Percentiles rank a stretch among this genome's conserved stretches.
Evolutionary conservation across 139 green algal species (phyloP).

Genomic region (Bryopsis sp.): DNA sequence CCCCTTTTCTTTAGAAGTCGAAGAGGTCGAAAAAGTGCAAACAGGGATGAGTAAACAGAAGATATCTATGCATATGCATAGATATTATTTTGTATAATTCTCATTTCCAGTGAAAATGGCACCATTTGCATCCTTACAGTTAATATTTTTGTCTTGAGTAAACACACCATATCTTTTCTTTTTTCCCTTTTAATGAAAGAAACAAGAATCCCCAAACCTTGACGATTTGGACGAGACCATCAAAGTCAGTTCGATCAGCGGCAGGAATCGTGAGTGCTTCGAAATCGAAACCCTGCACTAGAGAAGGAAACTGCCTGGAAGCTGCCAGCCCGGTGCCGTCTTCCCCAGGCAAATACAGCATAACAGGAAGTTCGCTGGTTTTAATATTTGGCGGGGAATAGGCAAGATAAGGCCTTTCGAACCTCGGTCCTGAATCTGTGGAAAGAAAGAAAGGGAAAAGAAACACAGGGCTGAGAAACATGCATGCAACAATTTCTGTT

Average conservation of each 20-base stretch:
- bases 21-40: not conserved
- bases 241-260: conserved; percentile 45
- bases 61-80: not conserved
- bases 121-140: not conserved
- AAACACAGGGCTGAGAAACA: too few species aligned
- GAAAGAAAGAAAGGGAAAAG: too few species aligned
- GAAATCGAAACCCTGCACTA: conserved; percentile 48
- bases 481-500: too few species aligned
- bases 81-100: not conserved
- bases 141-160: not conserved
- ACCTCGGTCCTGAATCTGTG: not conserved
- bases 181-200: not conserved
- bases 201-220: not conserved
- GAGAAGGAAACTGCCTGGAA: conserved; percentile 37
- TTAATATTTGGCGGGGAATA: not conserved
- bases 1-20: not conserved
- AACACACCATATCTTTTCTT: not conserved
- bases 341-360: conserved; percentile 33
- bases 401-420: not conserved
- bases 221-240: conserved; percentile 28
- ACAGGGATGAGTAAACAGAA: not conserved
- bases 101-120: not conserved
- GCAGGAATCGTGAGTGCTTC: conserved; percentile 31
- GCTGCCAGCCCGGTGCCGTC: conserved; percentile 60
- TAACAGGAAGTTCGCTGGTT: not conserved